phyloP scores from a whole-genome alignment of 192 early-diverging fungal genomes.

The Dissophora ornata region DNA sequence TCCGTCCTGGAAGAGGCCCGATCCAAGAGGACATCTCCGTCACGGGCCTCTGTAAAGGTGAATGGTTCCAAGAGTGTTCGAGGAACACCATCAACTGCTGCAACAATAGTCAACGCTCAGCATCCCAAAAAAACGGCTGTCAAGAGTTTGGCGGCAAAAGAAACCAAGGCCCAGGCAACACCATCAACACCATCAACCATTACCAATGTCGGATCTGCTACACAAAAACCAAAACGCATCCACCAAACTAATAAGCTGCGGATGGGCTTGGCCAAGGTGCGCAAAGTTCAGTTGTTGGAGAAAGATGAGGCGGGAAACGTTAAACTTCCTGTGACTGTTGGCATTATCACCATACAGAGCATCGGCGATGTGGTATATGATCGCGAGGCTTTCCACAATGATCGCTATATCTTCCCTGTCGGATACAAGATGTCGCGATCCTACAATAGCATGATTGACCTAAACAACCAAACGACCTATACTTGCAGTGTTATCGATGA shows the following conservation, averaged over 20 bases:
- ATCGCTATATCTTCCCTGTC: slow-evolving; percentile 93
- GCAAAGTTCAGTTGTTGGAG: slow-evolving; percentile 46
- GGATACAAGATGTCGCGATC: slow-evolving; percentile 74
- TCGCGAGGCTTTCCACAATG: slow-evolving; percentile 83
- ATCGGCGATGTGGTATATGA: slow-evolving; percentile 84
- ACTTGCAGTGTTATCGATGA: slow-evolving; percentile 85
- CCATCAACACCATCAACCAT: slow-evolving; percentile 38
- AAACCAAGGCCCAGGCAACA: slow-evolving; percentile 3
- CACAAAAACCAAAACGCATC: slow-evolving; percentile 44
- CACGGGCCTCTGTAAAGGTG: slow-evolving; percentile 1
- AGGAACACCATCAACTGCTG: neutral
- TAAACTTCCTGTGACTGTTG: slow-evolving; percentile 81
- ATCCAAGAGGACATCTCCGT: neutral
- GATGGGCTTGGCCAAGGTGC: slow-evolving; percentile 13
- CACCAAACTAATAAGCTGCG: slow-evolving; percentile 42
- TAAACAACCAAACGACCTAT: slow-evolving; percentile 66
- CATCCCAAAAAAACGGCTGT: slow-evolving; percentile 18
- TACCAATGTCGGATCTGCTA: slow-evolving; percentile 38
- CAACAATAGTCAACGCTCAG: neutral
- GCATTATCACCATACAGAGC: slow-evolving; percentile 76
- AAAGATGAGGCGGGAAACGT: slow-evolving; percentile 73
- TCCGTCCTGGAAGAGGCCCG: slow-evolving; percentile 12
- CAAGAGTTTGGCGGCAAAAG: neutral
- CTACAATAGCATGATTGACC: slow-evolving; percentile 68
- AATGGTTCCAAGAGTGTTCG: neutral